Base-by-base conservation (phyloP, 805 yeast species). In the Candida chauliodis region DNA sequence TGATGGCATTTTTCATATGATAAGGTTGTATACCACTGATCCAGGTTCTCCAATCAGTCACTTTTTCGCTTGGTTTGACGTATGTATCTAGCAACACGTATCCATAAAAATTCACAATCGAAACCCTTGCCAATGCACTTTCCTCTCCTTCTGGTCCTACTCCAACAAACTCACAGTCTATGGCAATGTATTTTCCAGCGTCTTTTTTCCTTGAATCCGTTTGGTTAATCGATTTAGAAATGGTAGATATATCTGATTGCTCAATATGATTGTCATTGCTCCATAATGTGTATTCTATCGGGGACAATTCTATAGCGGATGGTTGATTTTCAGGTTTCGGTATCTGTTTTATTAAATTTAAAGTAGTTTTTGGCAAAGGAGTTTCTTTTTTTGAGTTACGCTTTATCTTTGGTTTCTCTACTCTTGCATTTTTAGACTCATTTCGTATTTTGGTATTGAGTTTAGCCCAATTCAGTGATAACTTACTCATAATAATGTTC, bases 131-230 rank as follows among this genome's bases (percentile, higher is more conserved):
- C 11, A 90, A 65, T 1, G 81, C 91, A 4, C 88, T 79, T 32
- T 71, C 77, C 25, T 52, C 51, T 5, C 95, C 95, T 8, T 79
- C 81, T 4, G 74, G 76, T 0, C 96, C 96, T 2, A 84, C 81
- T 8, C 96, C 96, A 2, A 90, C 97, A 67, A 90, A 89, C 51
- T 90, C 98, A 65, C 97, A 89, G 60, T 90, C 98, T 44, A 90
- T 76, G 1, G 96, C 87, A 2, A 89, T 43, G 48, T 75, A 89
- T 50, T 75, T 83, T 1, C 96, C 96, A 1, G 79, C 65, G 30
- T 73, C 71, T 36, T 56, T 61, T 41, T 72, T 63, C 11, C 61
- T 51, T 22, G 44, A 17, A 21, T 17, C 14, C 31, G 16, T 1
- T 29, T 30, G 15, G 30, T 18, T 34, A 8, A 35, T 18, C 10